A percentile compares a stretch with the other conserved stretches of the same genome.
These are phyloP conservation scores for Irineochytrium annulatum DNA, from an alignment of 192 early-diverging fungal genomes.

Conservation along the genomic window DNA sequence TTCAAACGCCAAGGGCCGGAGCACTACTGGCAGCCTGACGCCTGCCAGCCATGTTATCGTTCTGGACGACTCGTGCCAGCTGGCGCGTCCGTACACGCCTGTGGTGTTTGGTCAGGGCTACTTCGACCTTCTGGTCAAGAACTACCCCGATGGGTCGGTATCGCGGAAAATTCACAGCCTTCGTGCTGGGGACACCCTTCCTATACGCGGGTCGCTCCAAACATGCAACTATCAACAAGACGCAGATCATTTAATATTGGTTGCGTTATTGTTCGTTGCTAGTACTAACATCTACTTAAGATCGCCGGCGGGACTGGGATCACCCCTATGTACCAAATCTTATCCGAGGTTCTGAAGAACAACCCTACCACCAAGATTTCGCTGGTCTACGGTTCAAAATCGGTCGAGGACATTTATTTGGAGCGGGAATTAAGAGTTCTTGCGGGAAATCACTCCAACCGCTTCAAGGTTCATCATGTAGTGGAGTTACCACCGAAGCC, in stretches of 20 bases:
- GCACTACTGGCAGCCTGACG: constrained; percentile 24
- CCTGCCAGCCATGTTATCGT: constrained; percentile 48
- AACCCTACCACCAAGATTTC: constrained; percentile 77
- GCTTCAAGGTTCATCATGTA: constrained; percentile 77
- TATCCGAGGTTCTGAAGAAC: constrained; percentile 68
- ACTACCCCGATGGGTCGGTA: constrained; percentile 67
- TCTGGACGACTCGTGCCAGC: constrained; percentile 56
- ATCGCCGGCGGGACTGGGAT: constrained; percentile 92
- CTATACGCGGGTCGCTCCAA: constrained; percentile 70
- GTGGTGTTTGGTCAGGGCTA: constrained; percentile 52
- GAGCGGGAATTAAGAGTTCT: constrained; percentile 74
- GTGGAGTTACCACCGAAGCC: constrained; percentile 65
- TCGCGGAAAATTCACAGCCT: constrained; percentile 16
- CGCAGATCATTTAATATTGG: too few relatives aligned
- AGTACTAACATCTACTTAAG: constrained; percentile 15
- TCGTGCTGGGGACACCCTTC: constrained; percentile 4
- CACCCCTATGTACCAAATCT: constrained; percentile 92
- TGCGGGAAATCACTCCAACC: constrained; percentile 59
- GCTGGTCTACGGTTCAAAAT: constrained; percentile 87
- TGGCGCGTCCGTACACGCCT: constrained; percentile 80
- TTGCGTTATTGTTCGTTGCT: neutral
- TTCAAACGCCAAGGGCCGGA: neutral
- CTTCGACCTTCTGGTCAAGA: constrained; percentile 79
- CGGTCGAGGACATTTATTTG: constrained; percentile 82
- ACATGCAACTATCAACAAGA: constrained; percentile 65